A percentile compares a stretch with the other conserved stretches of the same genome.
Evolutionary conservation across 148 eudicot species (phyloP).

Genomic region (Vaccinium macrocarpon): DNA sequence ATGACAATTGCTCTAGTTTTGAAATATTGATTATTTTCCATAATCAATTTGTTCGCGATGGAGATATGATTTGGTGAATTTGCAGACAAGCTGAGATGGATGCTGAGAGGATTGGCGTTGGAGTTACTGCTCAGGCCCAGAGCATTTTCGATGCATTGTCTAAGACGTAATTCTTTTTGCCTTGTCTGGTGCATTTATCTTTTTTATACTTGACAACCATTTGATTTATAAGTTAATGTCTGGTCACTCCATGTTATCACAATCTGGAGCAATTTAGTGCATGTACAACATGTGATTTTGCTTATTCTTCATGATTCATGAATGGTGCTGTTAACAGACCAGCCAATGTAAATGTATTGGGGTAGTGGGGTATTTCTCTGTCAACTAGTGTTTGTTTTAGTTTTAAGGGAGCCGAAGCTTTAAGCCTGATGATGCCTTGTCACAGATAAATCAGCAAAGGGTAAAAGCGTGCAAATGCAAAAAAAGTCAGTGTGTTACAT

Average conservation of each 20-base stretch:
- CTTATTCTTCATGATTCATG: neutral
- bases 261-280: slow-evolving; percentile 7
- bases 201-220: neutral
- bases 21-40: neutral
- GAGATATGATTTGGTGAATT: slow-evolving; percentile 9
- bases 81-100: slow-evolving; percentile 93
- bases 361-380: neutral
- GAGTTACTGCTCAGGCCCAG: slow-evolving; percentile 89
- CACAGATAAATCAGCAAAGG: neutral
- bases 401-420: neutral
- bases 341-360: neutral
- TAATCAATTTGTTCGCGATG: neutral
- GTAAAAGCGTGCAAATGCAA: neutral
- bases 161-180: slow-evolving; percentile 64
- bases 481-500: neutral
- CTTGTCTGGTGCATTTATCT: neutral
- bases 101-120: slow-evolving; percentile 95
- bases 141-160: slow-evolving; percentile 86
- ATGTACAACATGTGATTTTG: neutral
- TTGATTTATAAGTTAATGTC: neutral
- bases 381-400: neutral
- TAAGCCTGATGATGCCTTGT: neutral
- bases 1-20: neutral
- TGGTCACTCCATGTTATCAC: neutral
- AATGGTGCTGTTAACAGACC: neutral